A percentile compares a stretch with the other conserved stretches of the same genome.
Evolutionary conservation across 495 filamentous ascomycete genomes (phyloP).

Genomic region (Tuber umbilicatum): DNA sequence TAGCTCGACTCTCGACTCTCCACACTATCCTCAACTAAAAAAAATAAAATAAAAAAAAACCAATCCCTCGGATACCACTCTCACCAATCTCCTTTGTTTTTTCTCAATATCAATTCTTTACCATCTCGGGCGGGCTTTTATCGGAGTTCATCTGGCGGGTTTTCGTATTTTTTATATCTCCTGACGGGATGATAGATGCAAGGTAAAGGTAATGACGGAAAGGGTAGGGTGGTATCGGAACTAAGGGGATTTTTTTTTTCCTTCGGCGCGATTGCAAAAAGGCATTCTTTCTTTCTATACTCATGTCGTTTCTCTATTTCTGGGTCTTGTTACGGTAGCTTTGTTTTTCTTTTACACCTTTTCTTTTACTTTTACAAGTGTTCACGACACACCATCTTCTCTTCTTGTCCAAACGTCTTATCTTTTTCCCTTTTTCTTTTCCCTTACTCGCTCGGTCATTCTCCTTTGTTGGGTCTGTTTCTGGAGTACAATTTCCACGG

Average conservation of each 20-base stretch:
- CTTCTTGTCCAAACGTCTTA: neutral
- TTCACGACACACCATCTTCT: neutral
- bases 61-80: neutral
- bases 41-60: neutral
- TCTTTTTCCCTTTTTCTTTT: neutral
- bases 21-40: neutral
- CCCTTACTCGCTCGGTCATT: neutral
- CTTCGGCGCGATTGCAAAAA: conserved; percentile 2
- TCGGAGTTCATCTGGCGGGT: conserved; percentile 1
- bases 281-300: neutral
- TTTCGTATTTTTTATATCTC: conserved; percentile 1
- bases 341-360: neutral
- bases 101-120: neutral
- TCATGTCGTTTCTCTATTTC: conserved; percentile 1
- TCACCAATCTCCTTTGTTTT: conserved; percentile 6
- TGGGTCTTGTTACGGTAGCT: neutral
- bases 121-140: conserved; percentile 3
- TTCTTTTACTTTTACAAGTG: neutral
- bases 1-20: neutral
- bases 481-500: conserved; percentile 1
- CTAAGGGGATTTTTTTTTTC: neutral
- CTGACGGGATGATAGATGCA: neutral
- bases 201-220: neutral
- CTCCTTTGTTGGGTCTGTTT: conserved; percentile 4
- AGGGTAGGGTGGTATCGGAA: neutral